Evolutionary conservation across 2,329 filamentous ascomycete species (phyloP).

Genomic region (Colletotrichum higginsianum): DNA sequence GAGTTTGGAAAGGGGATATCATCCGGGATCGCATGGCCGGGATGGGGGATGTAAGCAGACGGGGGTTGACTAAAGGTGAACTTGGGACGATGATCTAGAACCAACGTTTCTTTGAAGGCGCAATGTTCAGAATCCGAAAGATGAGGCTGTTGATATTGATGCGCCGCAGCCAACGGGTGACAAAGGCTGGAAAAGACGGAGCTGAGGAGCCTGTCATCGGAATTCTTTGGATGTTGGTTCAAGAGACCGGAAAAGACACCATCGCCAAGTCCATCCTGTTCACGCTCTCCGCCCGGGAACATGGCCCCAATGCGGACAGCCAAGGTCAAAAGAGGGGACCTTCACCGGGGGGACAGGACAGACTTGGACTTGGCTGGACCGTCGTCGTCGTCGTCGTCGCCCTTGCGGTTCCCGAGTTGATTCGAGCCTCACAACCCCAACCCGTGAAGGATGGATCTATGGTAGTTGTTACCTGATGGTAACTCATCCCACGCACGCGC

Average conservation of each 20-base stretch:
- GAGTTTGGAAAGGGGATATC: background rate
- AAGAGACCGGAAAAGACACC: no score
- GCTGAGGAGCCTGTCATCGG: no score
- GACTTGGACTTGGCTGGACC: constrained; percentile 7
- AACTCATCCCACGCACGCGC: background rate
- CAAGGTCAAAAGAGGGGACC: background rate
- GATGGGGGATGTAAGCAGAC: background rate
- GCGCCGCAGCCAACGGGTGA: no score
- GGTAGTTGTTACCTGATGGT: background rate
- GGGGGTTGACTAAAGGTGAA: no score
- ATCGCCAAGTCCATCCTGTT: background rate
- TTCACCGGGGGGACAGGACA: background rate
- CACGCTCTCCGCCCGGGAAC: background rate
- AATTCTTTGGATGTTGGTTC: no score
- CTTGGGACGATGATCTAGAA: no score
- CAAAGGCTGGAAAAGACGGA: no score
- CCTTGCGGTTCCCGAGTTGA: background rate
- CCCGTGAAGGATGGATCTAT: background rate
- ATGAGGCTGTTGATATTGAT: no score
- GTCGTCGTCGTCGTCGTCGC: no score
- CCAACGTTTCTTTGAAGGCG: no score
- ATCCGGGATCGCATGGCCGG: background rate
- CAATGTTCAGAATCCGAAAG: no score
- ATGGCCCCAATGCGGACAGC: background rate
- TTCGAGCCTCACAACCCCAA: background rate